phyloP scores from a whole-genome alignment of 352 stramenopile genomes.

The Thalassiosira pacifica region DNA sequence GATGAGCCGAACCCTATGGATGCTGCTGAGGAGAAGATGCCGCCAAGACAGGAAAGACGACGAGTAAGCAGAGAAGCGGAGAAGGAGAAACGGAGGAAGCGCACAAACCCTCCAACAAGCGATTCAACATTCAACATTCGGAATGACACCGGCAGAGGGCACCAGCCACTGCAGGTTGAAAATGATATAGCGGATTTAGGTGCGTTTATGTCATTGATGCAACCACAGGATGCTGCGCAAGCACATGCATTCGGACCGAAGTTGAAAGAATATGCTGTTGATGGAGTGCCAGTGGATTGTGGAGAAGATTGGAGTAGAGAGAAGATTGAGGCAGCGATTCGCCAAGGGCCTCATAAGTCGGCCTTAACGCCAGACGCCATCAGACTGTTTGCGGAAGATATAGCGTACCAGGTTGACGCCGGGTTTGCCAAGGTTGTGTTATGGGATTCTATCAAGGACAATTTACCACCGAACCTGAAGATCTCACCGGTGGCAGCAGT shows the following conservation, averaged over 20 bases:
- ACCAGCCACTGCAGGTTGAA: slow-evolving; percentile 3
- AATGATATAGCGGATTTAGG: slow-evolving; percentile 31
- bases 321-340: slow-evolving; percentile 11
- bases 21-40: background rate
- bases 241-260: background rate
- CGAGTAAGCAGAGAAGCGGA: background rate
- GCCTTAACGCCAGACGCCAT: background rate
- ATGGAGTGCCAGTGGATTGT: slow-evolving; percentile 4
- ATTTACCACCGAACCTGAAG: slow-evolving; percentile 16
- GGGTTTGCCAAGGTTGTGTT: slow-evolving; percentile 9
- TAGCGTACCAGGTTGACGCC: background rate
- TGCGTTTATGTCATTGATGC: slow-evolving; percentile 30
- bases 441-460: slow-evolving; percentile 26
- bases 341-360: slow-evolving; percentile 19
- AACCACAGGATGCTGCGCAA: background rate
- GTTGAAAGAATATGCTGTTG: slow-evolving; percentile 14
- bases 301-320: slow-evolving; percentile 10
- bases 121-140: background rate
- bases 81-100: slow-evolving; percentile 15
- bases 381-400: slow-evolving; percentile 21
- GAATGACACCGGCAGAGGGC: background rate
- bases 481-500: slow-evolving; percentile 28
- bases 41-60: background rate
- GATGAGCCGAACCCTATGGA: slow-evolving; percentile 13
- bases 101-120: too few species aligned